A percentile compares a stretch with the other conserved stretches of the same genome.
These are phyloP conservation scores for Avena sativa DNA, from an alignment of 176 grass and related monocot species.

Conservation along the genomic window DNA sequence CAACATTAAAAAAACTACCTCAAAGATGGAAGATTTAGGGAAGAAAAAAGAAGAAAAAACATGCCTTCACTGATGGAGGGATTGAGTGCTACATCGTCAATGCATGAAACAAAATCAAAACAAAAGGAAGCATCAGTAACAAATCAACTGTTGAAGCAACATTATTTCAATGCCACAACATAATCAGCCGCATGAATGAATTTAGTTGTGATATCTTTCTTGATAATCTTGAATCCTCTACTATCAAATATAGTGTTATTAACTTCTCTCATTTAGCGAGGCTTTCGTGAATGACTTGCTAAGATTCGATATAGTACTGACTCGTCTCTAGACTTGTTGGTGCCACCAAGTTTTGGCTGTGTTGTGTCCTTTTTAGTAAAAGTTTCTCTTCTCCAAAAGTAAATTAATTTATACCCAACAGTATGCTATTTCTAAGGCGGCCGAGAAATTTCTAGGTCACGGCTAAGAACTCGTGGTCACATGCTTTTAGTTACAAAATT, in stretches of 20 bases:
- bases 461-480: too few species aligned
- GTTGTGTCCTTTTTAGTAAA: not conserved
- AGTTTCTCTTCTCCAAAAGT: too few species aligned
- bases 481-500: too few species aligned
- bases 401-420: too few species aligned
- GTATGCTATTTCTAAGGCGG: too few species aligned
- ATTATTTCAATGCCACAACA: not conserved
- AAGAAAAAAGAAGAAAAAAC: not conserved
- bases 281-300: too few species aligned
- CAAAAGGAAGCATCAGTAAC: not conserved
- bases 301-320: not conserved
- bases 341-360: not conserved
- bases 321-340: not conserved
- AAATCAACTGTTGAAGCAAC: not conserved
- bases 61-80: not conserved
- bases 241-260: not conserved
- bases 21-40: not conserved
- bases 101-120: not conserved
- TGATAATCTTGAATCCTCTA: not conserved
- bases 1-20: not conserved
- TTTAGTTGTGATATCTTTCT: not conserved
- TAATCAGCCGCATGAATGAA: not conserved
- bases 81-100: not conserved
- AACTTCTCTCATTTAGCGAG: not conserved
- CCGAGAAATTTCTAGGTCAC: too few species aligned